phyloP scores from a whole-genome alignment of 2,329 filamentous ascomycete species.

The Metarhizium anisopliae region DNA sequence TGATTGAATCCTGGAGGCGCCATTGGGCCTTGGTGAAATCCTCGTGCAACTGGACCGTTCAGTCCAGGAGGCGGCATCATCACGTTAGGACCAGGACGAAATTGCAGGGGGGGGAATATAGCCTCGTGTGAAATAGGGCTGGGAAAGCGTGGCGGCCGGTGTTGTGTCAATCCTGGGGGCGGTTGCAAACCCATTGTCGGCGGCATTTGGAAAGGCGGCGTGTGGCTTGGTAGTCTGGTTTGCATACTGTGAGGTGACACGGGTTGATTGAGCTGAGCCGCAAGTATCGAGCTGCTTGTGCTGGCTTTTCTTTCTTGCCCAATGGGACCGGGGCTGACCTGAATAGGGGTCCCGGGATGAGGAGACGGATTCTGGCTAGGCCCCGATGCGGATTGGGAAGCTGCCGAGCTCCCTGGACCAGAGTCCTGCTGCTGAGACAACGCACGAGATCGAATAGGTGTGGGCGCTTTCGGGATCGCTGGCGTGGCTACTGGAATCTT shows the following conservation, averaged over 20 bases:
- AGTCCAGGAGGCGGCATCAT: slow-evolving; percentile 44
- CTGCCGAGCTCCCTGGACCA: slow-evolving; percentile 59
- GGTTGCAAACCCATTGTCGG: slow-evolving; percentile 46
- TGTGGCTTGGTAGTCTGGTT: slow-evolving; percentile 25
- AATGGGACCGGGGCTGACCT: slow-evolving; percentile 56
- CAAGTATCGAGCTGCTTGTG: slow-evolving; percentile 22
- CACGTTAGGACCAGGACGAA: slow-evolving; percentile 35
- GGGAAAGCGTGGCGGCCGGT: slow-evolving; percentile 40
- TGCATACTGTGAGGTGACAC: slow-evolving; percentile 48
- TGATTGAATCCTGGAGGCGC: slow-evolving; percentile 29
- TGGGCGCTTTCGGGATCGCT: slow-evolving; percentile 71
- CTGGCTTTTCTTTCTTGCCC: slow-evolving; percentile 56
- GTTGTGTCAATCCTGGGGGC: slow-evolving; percentile 27
- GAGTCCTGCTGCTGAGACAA: slow-evolving; percentile 74
- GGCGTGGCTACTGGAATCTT: slow-evolving; percentile 73
- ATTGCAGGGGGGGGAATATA: slow-evolving; percentile 37
- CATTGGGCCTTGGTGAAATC: slow-evolving; percentile 30
- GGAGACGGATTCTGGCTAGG: slow-evolving; percentile 51
- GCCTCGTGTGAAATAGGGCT: slow-evolving; percentile 47
- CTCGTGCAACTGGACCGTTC: slow-evolving; percentile 32
- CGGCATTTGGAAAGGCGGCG: slow-evolving; percentile 44
- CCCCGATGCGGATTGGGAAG: slow-evolving; percentile 51
- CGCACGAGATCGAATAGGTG: slow-evolving; percentile 68
- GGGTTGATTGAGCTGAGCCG: slow-evolving; percentile 23
- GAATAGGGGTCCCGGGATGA: slow-evolving; percentile 52